Evolutionary conservation across 495 filamentous ascomycete species (phyloP), one percentile per base, ranked within the genome.

Genomic region (Lepraria neglecta): DNA sequence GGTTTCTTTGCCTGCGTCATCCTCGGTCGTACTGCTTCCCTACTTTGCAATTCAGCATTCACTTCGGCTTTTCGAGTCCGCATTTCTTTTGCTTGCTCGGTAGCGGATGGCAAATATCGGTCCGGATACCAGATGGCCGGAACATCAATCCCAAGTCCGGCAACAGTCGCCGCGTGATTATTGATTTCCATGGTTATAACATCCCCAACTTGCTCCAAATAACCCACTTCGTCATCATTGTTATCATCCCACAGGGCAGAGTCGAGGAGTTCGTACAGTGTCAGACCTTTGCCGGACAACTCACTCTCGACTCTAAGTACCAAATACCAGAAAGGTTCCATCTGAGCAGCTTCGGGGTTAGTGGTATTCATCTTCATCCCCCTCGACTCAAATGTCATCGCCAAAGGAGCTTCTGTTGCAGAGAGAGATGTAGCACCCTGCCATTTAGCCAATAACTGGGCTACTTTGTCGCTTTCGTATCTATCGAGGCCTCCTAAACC

Each of bases 101-200:
- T 77, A 61, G 80, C 81, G 40, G 71, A 73, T 56, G 82, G 78
- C 61, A 91, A 71, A 71, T 95, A 96, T 42, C 90, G 80, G 70
- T 95, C 91, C 9, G 85, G 79, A 67, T 92, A 95, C 65, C 91
- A 84, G 0, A 82, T 77, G 17, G 81, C 73, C 35, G 90, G 89
- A 21, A 92, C 80, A 15, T 86, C 82, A 47, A 92, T 74, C 48
- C 81, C 79, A 31, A 82, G 71, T 4, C 77, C 74, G 12, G 79
- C 76, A 33, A 74, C 73, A 15, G 68, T 64, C 9, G 74, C 66
- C 2, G 79, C 75, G 0, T 75, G 65, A 30, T 77, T 76, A 28
- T 76, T 75, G 6, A 90, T 65, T 51, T 79, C 81, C 62, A 90
- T 76, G 6, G 79, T 81, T 44, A 95, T 63, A 15, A 96, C 79